Evolutionary conservation across 140 eudicot genomes (phyloP), one percentile per base, ranked within the genome.

Genomic region (Oenanthe javanica): DNA sequence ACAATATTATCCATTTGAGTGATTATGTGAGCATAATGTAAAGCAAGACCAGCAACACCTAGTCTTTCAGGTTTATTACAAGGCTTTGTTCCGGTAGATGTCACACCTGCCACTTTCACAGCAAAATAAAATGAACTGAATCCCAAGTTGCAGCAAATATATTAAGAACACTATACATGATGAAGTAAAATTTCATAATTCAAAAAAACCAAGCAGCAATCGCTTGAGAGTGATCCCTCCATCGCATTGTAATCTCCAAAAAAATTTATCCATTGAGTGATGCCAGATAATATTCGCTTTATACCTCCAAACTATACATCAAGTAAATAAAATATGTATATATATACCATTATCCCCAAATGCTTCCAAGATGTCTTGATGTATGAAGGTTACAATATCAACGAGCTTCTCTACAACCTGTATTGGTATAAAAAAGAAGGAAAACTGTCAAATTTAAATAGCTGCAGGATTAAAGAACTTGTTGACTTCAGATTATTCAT

Each of bases 1-100:
- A 92, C 99, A 70, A 95, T 86, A 86, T 92, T 92, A 78, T 92
- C 97, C 75, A 95, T 95, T 83, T 95, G 97, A 84, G 89, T 90
- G 82, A 95, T 86, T 85, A 95, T 79, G 82, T 95, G 93, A 52
- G 99, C 97, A 79, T 95, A 95, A 81, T 95, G 99, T 84, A 95
- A 90, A 81, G 97, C 93, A 80, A 95, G 99, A 79, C 99, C 99
- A 36, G 97, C 93, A 79, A 61, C 89, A 79, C 99, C 99, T 27
- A 95, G 82, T 81, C 97, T 89, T 72, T 90, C 96, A 25, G 88
- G 84, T 79, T 87, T 87, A 59, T 84, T 86, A 69, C 74, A 77
- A 77, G 83, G 78, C 63, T 80, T 90, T 81, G 92, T 87, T 38
- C 66, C 86, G 79, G 79, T 72, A 31, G 46, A 43, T 31, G 78